Evolutionary conservation across 768 basidiomycete genomes (phyloP).

Genomic region (Collybia sordida): DNA sequence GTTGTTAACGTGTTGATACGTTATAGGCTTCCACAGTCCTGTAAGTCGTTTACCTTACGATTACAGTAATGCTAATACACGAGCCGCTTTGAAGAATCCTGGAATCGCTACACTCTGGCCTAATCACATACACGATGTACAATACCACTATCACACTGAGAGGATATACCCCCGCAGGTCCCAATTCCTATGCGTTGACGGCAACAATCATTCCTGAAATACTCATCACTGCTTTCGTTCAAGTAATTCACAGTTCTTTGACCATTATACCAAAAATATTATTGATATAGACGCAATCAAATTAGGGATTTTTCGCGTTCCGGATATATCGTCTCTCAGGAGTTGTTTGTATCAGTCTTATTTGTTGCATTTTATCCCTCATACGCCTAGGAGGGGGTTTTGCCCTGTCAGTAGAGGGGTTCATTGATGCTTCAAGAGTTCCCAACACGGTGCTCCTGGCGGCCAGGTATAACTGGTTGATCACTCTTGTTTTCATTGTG

Average conservation of each 20-base stretch:
- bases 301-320: constrained; percentile 22
- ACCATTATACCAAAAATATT: no score
- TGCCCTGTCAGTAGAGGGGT: constrained; percentile 15
- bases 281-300: no score
- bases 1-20: no score
- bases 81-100: constrained; percentile 11
- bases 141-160: background rate
- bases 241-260: no score
- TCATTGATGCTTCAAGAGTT: constrained; percentile 19
- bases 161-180: no score
- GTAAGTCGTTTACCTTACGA: no score
- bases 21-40: no score
- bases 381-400: constrained; percentile 18
- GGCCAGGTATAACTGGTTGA: constrained; percentile 21
- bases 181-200: no score
- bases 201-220: no score
- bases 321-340: constrained; percentile 20
- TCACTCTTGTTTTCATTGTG: constrained; percentile 18
- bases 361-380: constrained; percentile 16
- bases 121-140: constrained; percentile 15
- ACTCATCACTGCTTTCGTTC: no score
- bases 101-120: constrained; percentile 18
- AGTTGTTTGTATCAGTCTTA: constrained; percentile 8
- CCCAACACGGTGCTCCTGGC: constrained; percentile 17
- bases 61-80: no score